phyloP scores from a whole-genome alignment of 1,139 yeast genomes.

The Fermentozyma sake region DNA sequence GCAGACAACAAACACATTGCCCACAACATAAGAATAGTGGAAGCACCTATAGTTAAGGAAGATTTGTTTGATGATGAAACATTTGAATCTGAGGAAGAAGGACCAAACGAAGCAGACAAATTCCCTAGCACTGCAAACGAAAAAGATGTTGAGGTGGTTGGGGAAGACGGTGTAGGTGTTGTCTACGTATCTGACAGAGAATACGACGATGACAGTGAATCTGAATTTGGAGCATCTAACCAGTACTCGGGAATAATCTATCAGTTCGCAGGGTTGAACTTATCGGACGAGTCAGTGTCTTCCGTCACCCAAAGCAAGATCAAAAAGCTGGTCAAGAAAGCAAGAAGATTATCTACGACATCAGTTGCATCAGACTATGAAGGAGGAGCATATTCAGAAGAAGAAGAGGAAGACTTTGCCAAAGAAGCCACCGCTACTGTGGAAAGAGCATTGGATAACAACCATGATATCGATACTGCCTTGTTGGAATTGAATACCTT shows the following conservation, averaged over 20 bases:
- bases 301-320: constrained; percentile 46
- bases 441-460: constrained; percentile 83
- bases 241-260: constrained; percentile 45
- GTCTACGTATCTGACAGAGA: constrained; percentile 49
- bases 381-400: constrained; percentile 23
- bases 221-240: constrained; percentile 10
- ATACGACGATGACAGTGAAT: constrained; percentile 35
- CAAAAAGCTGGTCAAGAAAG: constrained; percentile 29
- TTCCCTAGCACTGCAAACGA: constrained; percentile 8
- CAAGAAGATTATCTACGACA: constrained; percentile 37
- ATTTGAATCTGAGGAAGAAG: constrained; percentile 19
- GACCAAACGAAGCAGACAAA: constrained; percentile 5
- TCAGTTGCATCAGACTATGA: constrained; percentile 40
- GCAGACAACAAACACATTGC: constrained; percentile 49
- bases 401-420: constrained; percentile 78
- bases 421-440: constrained; percentile 93
- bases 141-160: constrained; percentile 43
- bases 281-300: constrained; percentile 79
- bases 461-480: constrained; percentile 92
- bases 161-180: constrained; percentile 57
- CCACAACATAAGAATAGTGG: constrained; percentile 48
- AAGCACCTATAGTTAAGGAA: constrained; percentile 37
- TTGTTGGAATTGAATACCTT: constrained; percentile 86
- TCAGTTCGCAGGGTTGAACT: constrained; percentile 56
- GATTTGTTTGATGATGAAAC: constrained; percentile 20